Evolutionary conservation across 352 stramenopile species (phyloP), one percentile per base, ranked within the genome.

Genomic region (Pythium volutum): DNA sequence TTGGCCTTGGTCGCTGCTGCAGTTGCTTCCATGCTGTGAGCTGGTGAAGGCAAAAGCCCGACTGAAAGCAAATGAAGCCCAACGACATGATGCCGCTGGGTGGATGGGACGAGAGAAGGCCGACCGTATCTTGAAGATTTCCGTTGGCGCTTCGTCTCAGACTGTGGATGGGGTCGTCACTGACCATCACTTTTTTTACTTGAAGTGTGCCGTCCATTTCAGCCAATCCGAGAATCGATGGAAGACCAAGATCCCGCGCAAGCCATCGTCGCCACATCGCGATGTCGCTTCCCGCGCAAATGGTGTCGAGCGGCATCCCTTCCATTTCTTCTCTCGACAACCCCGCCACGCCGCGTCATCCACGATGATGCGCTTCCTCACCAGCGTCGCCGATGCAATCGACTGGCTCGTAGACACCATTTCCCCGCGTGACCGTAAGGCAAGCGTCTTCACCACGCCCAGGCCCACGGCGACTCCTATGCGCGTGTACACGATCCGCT

Each of bases 1-100:
- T 62, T 62, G 3, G 55, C 43, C 34, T 47, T 27, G 22, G 14
- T 62, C 12, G 29, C 34, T 34, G 38, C 47, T 10, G 47, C 47
- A 15, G n/a, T n/a, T n/a, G 31, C 31, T 36, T 54, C 18, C 27
- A 54, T 54, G 27, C 23, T 34, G 27, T 27, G 15, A 11, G n/a
- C 34, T 45, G 31, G n/a, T 31, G 22, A 42, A 34, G 27, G 31
- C 25, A 47, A 48, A 47, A 10, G 4, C 20, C 23, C 26, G 39
- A 23, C 27, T 27, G 20, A 50, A 43, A n/a, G n/a, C n/a, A n/a
- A n/a, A n/a, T n/a, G n/a, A n/a, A n/a, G n/a, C n/a, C n/a, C n/a
- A n/a, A n/a, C n/a, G n/a, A n/a, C n/a, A n/a, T n/a, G n/a, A n/a
- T n/a, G n/a, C n/a, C n/a, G n/a, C n/a, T n/a, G 1, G 7, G n/a